phyloP scores from a whole-genome alignment of 176 grass and related monocot species.

The Cenchrus americanus region DNA sequence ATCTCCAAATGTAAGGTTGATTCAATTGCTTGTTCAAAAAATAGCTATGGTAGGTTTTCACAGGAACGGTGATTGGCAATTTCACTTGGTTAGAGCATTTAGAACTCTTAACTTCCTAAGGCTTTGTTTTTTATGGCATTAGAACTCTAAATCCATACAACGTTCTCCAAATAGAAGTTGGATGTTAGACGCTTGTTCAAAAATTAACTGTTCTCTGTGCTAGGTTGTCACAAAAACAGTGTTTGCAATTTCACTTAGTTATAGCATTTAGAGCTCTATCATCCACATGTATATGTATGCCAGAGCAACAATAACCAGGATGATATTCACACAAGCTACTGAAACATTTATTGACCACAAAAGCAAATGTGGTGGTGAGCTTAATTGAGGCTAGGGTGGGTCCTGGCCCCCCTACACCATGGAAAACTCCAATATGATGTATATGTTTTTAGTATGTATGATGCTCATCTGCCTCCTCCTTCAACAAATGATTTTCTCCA shows the following conservation, averaged over 20 bases:
- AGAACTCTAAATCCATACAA: background rate
- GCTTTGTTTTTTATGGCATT: too few species aligned
- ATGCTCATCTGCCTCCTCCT: background rate
- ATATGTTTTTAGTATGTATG: background rate
- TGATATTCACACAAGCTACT: conserved; percentile 15
- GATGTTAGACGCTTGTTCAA: background rate
- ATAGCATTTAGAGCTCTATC: background rate
- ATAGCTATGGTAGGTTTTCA: background rate
- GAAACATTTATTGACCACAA: background rate
- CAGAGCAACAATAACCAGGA: background rate
- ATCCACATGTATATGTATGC: background rate
- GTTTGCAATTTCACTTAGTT: background rate
- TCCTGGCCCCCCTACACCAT: background rate
- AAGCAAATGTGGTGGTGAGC: background rate
- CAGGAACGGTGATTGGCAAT: background rate
- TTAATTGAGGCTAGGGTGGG: background rate
- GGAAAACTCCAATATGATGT: background rate
- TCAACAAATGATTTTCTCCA: background rate
- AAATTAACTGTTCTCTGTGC: background rate
- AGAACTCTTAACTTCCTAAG: too few species aligned
- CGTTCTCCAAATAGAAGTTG: background rate
- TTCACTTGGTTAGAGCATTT: background rate
- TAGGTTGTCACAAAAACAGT: background rate
- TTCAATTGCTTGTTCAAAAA: background rate
- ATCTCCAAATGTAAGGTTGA: background rate